Conservation (phyloP, 202 grass and related monocot genomes). For the Panicum virgatum region DNA sequence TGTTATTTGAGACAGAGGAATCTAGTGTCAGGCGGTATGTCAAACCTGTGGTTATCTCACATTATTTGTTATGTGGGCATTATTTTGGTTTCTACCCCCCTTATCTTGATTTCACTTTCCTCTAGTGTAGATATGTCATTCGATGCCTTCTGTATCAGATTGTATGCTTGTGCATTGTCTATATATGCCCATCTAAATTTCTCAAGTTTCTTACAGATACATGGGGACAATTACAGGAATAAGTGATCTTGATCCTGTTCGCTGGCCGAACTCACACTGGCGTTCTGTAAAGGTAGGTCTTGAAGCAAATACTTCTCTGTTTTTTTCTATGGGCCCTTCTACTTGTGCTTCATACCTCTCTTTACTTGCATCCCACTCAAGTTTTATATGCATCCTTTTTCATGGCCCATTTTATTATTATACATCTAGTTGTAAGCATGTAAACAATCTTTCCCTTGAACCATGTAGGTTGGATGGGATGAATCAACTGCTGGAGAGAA, state of each 20-base stretch:
- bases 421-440: slow-evolving; percentile 8
- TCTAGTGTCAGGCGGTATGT: slow-evolving; percentile 93
- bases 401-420: background rate
- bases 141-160: background rate
- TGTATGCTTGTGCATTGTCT: slow-evolving; percentile 14
- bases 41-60: slow-evolving; percentile 25
- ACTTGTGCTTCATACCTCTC: background rate
- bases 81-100: background rate
- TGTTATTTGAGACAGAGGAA: slow-evolving; percentile 99
- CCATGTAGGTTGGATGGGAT: slow-evolving; percentile 92
- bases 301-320: slow-evolving; percentile 6
- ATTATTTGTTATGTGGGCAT: slow-evolving; percentile 1
- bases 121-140: slow-evolving; percentile 4
- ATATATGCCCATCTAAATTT: slow-evolving; percentile 33
- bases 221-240: slow-evolving; percentile 99
- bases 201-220: slow-evolving; percentile 60
- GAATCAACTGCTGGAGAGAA: slow-evolving; percentile 96
- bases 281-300: slow-evolving; percentile 89
- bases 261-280: slow-evolving; percentile 96
- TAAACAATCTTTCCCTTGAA: slow-evolving; percentile 31
- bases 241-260: slow-evolving; percentile 85
- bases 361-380: background rate
- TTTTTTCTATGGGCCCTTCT: slow-evolving; percentile 7
- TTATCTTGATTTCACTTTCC: slow-evolving; percentile 18
- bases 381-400: background rate